phyloP scores from a whole-genome alignment of 1,284 basidiomycete genomes.

The Meira nashicola region DNA sequence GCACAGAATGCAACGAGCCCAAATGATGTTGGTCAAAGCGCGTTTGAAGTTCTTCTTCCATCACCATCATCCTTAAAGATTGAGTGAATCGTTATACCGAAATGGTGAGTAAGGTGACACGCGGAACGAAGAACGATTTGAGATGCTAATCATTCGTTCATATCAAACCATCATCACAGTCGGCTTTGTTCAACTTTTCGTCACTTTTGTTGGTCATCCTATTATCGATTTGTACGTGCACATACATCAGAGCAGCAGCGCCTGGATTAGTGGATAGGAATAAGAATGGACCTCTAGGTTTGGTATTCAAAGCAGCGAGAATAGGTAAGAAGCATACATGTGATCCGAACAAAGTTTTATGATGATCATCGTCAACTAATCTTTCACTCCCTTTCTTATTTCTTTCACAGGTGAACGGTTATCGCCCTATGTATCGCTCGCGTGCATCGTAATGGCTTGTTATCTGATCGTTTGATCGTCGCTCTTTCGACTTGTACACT shows the following conservation, averaged over 20 bases:
- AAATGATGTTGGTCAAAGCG: too few relatives aligned
- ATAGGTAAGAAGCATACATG: slow-evolving; percentile 29
- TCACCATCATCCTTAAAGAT: too few relatives aligned
- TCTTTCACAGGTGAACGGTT: slow-evolving; percentile 44
- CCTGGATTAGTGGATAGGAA: slow-evolving; percentile 88
- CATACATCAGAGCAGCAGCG: slow-evolving; percentile 83
- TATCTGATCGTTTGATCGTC: slow-evolving; percentile 31
- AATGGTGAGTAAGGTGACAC: too few relatives aligned
- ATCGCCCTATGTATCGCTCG: slow-evolving; percentile 49
- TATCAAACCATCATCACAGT: slow-evolving; percentile 59
- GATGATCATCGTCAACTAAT: neutral
- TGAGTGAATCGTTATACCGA: too few relatives aligned
- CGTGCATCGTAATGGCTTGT: slow-evolving; percentile 49
- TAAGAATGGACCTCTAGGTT: slow-evolving; percentile 65
- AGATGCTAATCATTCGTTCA: neutral
- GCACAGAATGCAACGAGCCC: too few relatives aligned
- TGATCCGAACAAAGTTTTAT: neutral
- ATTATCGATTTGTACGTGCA: slow-evolving; percentile 92
- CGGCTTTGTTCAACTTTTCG: slow-evolving; percentile 96
- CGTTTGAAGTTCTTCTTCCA: too few relatives aligned
- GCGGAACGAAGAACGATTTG: too few relatives aligned
- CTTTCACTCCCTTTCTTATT: neutral
- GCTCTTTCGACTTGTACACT: neutral
- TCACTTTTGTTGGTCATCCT: slow-evolving; percentile 88
- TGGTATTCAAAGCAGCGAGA: slow-evolving; percentile 49